A percentile compares a stretch with the other conserved stretches of the same genome.
Conservation (phyloP, 2,329 filamentous ascomycete genomes). For the Cytospora paraplurivora region DNA sequence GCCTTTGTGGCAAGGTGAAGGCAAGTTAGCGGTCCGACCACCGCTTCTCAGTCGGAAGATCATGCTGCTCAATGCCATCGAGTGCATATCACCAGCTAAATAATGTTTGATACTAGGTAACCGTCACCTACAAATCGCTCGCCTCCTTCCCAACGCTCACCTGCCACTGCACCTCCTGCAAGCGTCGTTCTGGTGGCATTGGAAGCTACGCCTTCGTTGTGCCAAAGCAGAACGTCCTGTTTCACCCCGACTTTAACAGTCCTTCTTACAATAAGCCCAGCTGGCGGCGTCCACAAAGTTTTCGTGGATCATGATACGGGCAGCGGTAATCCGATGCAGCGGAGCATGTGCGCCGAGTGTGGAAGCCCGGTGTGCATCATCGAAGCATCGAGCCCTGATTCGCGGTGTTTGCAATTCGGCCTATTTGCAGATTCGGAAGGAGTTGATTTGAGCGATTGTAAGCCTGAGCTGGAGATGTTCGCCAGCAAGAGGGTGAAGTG, state of each 20-base stretch:
- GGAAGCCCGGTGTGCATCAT: constrained; percentile 26
- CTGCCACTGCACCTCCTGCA: constrained; percentile 26
- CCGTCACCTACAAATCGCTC: constrained; percentile 20
- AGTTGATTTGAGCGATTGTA: constrained; percentile 13
- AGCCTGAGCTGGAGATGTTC: constrained; percentile 23
- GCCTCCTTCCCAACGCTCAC: constrained; percentile 22
- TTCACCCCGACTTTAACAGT: constrained; percentile 3
- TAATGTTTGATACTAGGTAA: constrained; percentile 12
- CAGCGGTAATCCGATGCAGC: constrained; percentile 24
- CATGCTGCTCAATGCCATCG: neutral
- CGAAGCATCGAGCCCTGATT: constrained; percentile 14
- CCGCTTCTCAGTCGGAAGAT: neutral
- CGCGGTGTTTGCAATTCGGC: constrained; percentile 24
- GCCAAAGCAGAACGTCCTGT: constrained; percentile 22
- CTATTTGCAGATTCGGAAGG: constrained; percentile 18
- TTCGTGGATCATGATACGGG: constrained; percentile 22
- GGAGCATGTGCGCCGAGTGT: constrained; percentile 28
- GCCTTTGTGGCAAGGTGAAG: constrained; percentile 26
- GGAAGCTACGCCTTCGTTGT: constrained; percentile 27
- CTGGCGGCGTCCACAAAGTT: constrained; percentile 17
- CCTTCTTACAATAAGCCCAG: neutral
- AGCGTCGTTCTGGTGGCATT: constrained; percentile 25
- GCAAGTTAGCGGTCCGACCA: neutral
- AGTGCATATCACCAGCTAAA: neutral
- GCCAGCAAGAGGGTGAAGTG: constrained; percentile 20